Conservation (phyloP, 805 yeast species). For the Citeromyces nyonsensis region DNA sequence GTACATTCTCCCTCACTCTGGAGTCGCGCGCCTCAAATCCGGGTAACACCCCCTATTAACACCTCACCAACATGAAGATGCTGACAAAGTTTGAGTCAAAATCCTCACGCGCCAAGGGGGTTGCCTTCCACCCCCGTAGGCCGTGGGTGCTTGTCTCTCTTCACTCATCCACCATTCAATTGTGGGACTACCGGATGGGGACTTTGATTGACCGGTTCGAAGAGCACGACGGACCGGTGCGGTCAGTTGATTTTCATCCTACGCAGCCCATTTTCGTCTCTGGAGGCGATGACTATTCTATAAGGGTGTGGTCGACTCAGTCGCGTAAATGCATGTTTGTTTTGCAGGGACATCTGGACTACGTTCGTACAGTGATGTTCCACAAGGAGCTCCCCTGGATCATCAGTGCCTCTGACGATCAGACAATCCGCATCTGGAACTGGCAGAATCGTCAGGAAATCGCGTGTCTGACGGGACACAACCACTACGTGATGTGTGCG, state of each 20-base stretch:
- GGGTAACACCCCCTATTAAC: conserved; percentile 1
- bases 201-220: conserved; percentile 90
- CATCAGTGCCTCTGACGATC: conserved; percentile 91
- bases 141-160: conserved; percentile 95
- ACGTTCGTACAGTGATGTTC: conserved; percentile 85
- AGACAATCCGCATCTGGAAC: conserved; percentile 97
- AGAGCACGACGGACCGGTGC: conserved; percentile 97
- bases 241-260: conserved; percentile 92
- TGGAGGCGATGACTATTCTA: conserved; percentile 93
- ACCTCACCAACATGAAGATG: conserved; percentile 56
- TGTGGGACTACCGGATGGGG: conserved; percentile 99
- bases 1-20: neutral
- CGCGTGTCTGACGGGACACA: conserved; percentile 95
- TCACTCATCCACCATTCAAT: conserved; percentile 94
- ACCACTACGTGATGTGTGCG: conserved; percentile 96
- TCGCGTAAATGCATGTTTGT: conserved; percentile 88
- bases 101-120: conserved; percentile 94
- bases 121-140: conserved; percentile 89
- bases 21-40: neutral
- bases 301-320: conserved; percentile 91
- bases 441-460: conserved; percentile 98
- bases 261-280: conserved; percentile 95
- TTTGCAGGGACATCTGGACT: conserved; percentile 86
- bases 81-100: conserved; percentile 87
- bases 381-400: conserved; percentile 97